A percentile compares a stretch with the other conserved stretches of the same genome.
Conservation (phyloP, 495 filamentous ascomycete genomes). For the Cercophora scortea region DNA sequence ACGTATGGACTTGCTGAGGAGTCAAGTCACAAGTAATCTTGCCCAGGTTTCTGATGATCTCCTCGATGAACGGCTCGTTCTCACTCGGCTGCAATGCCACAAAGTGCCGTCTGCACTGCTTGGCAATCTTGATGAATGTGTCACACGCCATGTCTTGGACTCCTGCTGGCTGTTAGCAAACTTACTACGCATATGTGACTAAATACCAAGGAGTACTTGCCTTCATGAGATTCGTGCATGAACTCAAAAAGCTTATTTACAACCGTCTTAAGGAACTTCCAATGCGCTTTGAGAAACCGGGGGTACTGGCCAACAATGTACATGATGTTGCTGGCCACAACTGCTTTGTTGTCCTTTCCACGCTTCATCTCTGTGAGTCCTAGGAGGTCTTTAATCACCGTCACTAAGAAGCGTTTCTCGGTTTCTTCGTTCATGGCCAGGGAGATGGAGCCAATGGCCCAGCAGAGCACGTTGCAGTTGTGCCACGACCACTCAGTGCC, state of each 20-base stretch:
- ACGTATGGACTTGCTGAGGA: constrained; percentile 96
- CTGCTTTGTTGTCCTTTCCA: constrained; percentile 98
- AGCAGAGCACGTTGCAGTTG: constrained; percentile 98
- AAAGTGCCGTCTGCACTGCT: constrained; percentile 95
- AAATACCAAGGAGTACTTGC: constrained; percentile 29
- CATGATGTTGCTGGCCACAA: constrained; percentile 99
- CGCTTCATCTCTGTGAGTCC: constrained; percentile 98
- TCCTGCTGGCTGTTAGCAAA: constrained; percentile 38
- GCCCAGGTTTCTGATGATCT: constrained; percentile 90
- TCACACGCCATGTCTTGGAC: constrained; percentile 99
- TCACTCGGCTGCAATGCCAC: constrained; percentile 93
- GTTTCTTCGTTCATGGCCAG: constrained; percentile 99
- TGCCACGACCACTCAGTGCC: constrained; percentile 97
- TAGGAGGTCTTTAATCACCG: constrained; percentile 97
- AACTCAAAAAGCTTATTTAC: constrained; percentile 99
- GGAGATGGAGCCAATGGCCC: constrained; percentile 98
- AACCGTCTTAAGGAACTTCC: constrained; percentile 99
- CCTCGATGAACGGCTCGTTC: constrained; percentile 93
- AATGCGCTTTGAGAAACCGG: constrained; percentile 95
- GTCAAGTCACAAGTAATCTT: constrained; percentile 93
- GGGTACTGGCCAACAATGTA: constrained; percentile 99
- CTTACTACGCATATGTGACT: not conserved
- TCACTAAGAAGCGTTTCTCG: constrained; percentile 95
- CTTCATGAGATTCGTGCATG: constrained; percentile 99
- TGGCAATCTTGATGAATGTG: constrained; percentile 99